These are phyloP conservation scores for Pterulicium gracile DNA, from an alignment of 1,284 basidiomycete genomes.

Conservation along the genomic window DNA sequence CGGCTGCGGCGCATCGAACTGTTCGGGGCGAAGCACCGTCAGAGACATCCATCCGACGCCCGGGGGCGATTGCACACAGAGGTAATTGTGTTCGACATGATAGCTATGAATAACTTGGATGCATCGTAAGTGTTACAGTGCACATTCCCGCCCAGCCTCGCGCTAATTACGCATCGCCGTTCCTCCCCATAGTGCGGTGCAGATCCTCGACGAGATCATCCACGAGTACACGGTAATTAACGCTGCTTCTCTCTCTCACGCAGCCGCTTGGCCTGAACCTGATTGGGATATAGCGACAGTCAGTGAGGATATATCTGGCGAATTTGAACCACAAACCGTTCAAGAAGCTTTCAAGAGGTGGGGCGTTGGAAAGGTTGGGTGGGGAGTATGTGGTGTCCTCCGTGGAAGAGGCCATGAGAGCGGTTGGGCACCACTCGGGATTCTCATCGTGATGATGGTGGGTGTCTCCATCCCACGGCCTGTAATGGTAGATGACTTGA, in stretches of 20 bases:
- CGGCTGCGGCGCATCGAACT: not conserved
- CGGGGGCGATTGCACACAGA: not conserved
- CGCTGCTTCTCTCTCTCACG: not conserved
- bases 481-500: too few relatives aligned
- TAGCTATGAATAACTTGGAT: not conserved
- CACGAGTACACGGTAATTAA: not conserved
- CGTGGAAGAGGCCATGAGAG: not conserved
- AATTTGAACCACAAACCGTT: too few relatives aligned
- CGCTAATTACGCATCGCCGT: not conserved
- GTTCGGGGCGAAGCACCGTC: not conserved
- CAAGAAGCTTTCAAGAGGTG: too few relatives aligned
- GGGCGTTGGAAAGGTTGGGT: too few relatives aligned
- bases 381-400: too few relatives aligned
- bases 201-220: not conserved
- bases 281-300: too few relatives aligned
- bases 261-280: too few relatives aligned
- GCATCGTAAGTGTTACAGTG: not conserved
- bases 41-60: not conserved
- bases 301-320: too few relatives aligned
- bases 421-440: too few relatives aligned
- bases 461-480: too few relatives aligned
- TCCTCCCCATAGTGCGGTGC: not conserved
- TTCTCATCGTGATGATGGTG: too few relatives aligned
- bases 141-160: too few relatives aligned
- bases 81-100: not conserved